Evolutionary conservation across 2,329 filamentous ascomycete species (phyloP), one percentile per base, ranked within the genome.

Genomic region (Stachybotrys chartarum): DNA sequence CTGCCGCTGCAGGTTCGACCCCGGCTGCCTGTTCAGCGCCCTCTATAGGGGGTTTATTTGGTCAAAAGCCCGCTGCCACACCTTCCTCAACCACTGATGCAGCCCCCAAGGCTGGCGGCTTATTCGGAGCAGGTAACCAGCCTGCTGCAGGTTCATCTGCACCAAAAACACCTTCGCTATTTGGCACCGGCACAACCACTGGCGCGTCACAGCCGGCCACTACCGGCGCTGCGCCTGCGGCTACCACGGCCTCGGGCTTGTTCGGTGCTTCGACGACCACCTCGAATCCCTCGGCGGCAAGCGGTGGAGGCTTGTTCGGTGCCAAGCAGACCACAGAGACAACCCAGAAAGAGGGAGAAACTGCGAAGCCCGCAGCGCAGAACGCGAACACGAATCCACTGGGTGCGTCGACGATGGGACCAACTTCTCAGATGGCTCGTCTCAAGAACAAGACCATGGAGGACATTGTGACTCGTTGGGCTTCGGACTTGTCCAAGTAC

Each of bases 401-500:
- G 51, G 85, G 84, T 17, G 84, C 86, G 31, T 95, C 91, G 1
- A 96, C 90, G 4, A 79, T 84, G 39, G 92, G 92, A 0, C 91
- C 92, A 1, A 78, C 86, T 3, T 93, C 94, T 16, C 87, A 91
- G 56, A 85, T 95, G 65, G 94, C 93, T 5, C 87, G 94, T 31
- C 79, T 99, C 44, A 96, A 96, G 78, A 96, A 97, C 73, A 97
- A 96, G 76, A 96, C 93, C 0, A 97, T 99, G 89, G 94, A 99
- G 67, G 94, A 99, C 70, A 97, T 99, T 60, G 91, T 99, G 61
- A 97, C 91, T 5, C 86, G 91, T 35, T 99, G 94, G 94, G 94
- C 94, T 2, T 91, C 91, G 0, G 94, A 97, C 67, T 78, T 99
- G 52, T 88, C 91, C 54, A 95, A 96, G 67, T 97, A 99, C 68